Evolutionary conservation across 116 monocot genomes (phyloP), one percentile per base, ranked within the genome.

Genomic region (Posidonia oceanica): DNA sequence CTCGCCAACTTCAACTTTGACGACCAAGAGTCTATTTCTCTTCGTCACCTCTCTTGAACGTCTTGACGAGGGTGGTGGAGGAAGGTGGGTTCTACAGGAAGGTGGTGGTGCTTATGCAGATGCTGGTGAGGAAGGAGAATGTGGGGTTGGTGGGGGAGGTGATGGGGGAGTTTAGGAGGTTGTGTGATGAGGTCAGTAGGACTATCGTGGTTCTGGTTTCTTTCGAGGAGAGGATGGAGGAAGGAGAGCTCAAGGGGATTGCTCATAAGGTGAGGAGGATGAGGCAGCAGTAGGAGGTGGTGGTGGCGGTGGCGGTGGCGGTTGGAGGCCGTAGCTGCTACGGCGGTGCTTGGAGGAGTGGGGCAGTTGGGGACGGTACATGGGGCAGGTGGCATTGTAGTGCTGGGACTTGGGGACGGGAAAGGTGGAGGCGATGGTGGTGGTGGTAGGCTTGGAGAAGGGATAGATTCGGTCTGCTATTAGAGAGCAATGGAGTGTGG

Each of bases 81-180:
- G 57, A 48, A 7, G 77, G 75, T 3, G 80, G 79, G 42, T 68
- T 79, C 54, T 39, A 58, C 56, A 66, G 37, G 54, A 72, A 77
- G 36, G 21, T 91, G 76, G 87, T 72, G 67, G 80, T 71, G 59
- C 52, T 87, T 76, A 72, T 83, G 70, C 78, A 63, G 81, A 79
- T 85, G 84, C 75, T 91, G 69, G 83, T 77, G 72, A 57, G 68
- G 70, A 91, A 79, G 80, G 85, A 83, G 51, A 85, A 75, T 77
- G 81, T 61, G 37, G 79, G 77, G 66, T n/a, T 83, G 79, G 77
- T 87, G 21, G 79, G 54, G 14, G 85, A 87, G 79, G 91, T 87
- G 68, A 68, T 83, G 85, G 84, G 69, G 48, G 87, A 91, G 77
- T 81, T 91, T 54, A 69, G 42, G 55, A 80, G 76, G 76, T 64